A percentile compares a stretch with the other conserved stretches of the same genome.
Conservation (phyloP, 2,329 filamentous ascomycete species). For the Aphanoascus verrucosus region DNA sequence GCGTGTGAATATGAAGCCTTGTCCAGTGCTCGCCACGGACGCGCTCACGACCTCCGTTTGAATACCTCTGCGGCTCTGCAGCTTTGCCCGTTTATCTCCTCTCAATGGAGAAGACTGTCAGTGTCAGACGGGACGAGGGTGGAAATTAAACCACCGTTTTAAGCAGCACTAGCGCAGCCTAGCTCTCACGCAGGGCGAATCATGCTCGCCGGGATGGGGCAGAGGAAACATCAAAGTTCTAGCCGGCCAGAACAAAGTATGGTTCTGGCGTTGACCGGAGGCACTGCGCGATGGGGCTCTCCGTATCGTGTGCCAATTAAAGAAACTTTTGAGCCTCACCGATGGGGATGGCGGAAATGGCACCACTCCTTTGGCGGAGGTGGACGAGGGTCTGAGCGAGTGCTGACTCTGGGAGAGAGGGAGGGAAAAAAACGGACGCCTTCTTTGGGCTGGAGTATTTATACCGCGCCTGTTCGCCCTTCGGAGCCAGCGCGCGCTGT, state of each 20-base stretch:
- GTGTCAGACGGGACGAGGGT: no score
- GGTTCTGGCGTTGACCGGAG: neutral
- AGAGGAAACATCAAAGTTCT: no score
- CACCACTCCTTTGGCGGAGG: neutral
- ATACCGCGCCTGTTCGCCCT: neutral
- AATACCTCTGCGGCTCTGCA: no score
- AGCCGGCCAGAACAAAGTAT: neutral
- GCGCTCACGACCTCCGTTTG: no score
- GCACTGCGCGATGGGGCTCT: neutral
- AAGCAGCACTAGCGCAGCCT: no score
- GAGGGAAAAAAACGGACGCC: neutral
- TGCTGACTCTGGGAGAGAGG: neutral
- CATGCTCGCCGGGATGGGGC: no score
- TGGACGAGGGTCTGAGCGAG: neutral
- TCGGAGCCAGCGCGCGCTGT: neutral
- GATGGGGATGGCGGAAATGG: neutral
- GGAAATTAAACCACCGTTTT: no score
- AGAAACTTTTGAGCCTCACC: slow-evolving; percentile 6
- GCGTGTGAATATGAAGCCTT: no score
- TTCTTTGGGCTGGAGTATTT: neutral
- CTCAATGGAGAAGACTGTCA: no score
- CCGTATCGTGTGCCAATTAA: slow-evolving; percentile 1
- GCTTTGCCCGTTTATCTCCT: no score
- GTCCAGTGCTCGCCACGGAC: no score
- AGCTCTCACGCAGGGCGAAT: no score